Evolutionary conservation across 129 eudicot species (phyloP).

Genomic region (Centella asiatica): DNA sequence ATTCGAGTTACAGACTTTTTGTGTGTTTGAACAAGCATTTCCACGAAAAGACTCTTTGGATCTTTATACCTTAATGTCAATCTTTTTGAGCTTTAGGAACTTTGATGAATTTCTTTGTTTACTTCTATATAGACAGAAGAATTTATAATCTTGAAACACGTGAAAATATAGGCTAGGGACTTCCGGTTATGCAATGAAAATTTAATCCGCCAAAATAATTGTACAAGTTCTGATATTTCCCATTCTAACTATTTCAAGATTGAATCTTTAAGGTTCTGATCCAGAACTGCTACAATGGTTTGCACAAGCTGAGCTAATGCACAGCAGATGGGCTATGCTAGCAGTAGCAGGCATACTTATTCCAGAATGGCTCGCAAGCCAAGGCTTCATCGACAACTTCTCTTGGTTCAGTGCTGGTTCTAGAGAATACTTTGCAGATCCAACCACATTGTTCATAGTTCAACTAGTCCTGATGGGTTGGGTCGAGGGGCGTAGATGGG

Average conservation of each 20-base stretch:
- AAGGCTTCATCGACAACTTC: constrained; percentile 55
- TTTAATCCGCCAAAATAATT: background rate
- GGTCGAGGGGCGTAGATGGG: constrained; percentile 99
- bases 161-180: no score
- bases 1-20: background rate
- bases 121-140: background rate
- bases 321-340: constrained; percentile 95
- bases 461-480: constrained; percentile 82
- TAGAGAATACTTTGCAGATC: constrained; percentile 72
- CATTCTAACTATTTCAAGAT: background rate
- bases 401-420: constrained; percentile 81
- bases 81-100: no score
- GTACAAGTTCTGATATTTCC: background rate
- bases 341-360: constrained; percentile 85
- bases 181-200: background rate
- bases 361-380: constrained; percentile 74
- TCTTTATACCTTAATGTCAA: no score
- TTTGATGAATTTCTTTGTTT: background rate
- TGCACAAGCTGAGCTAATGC: constrained; percentile 92
- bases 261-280: constrained; percentile 51
- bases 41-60: background rate
- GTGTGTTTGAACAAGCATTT: background rate
- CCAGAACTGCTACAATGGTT: constrained; percentile 80
- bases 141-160: no score
- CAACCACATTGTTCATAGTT: constrained; percentile 68